Conservation (phyloP, 2,329 filamentous ascomycete species). For the Penicillium sp. region DNA sequence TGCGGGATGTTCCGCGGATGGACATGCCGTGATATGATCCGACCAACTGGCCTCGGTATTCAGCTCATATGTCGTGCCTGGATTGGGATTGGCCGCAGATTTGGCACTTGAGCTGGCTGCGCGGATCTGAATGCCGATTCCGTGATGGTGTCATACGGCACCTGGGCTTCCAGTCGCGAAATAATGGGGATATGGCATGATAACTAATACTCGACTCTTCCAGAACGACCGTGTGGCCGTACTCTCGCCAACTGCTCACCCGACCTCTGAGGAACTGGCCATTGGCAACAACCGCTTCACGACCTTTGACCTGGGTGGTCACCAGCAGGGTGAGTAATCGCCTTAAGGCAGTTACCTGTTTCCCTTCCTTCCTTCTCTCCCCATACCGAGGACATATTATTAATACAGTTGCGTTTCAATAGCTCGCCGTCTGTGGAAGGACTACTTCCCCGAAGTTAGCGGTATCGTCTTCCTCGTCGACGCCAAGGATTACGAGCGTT, state of each 20-base stretch:
- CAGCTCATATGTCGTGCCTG: background rate
- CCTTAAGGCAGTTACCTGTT: background rate
- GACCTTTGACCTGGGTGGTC: constrained; percentile 90
- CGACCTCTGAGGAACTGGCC: constrained; percentile 88
- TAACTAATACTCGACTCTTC: constrained; percentile 14
- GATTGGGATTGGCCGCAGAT: background rate
- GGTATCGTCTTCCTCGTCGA: constrained; percentile 98
- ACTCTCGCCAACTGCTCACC: constrained; percentile 87
- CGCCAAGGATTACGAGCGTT: constrained; percentile 94
- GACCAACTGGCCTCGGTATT: background rate
- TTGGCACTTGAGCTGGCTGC: background rate
- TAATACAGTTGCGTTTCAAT: constrained; percentile 6
- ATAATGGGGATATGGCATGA: constrained; percentile 5
- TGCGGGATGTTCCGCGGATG: constrained; percentile 4
- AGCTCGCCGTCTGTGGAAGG: constrained; percentile 94
- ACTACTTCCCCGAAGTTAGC: constrained; percentile 95
- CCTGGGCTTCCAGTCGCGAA: background rate
- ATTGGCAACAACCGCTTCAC: constrained; percentile 95
- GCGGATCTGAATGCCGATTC: background rate
- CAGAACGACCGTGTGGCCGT: constrained; percentile 92
- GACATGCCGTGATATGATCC: background rate
- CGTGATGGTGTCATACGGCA: background rate
- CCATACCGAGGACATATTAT: constrained; percentile 1
- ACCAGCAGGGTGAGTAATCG: constrained; percentile 74
- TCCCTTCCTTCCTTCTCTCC: background rate